Base-by-base conservation (phyloP, 202 grass and related monocot species). In the Zizania palustris region DNA sequence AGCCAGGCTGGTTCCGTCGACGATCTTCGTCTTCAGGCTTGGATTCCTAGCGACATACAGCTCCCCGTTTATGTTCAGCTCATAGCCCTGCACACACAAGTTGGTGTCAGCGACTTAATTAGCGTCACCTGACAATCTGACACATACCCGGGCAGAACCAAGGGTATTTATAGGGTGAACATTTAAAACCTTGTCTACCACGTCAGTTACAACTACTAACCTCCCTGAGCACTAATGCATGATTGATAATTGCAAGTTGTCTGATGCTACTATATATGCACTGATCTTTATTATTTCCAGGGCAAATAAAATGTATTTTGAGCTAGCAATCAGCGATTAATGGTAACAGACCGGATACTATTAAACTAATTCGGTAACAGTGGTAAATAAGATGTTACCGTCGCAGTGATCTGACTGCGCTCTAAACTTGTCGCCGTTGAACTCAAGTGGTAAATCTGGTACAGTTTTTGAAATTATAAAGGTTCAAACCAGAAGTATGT, bases 1-100 rank as follows among this genome's bases (percentile, higher is more conserved):
- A 14, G 81, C 93, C 45, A 93, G 39, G 86, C 93, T 88, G 0
- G 86, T 91, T 2, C 93, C 93, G 39, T 97, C 93, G 0, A 97
- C 90, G 51, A 97, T 76, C 74, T 62, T 93, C 5, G 74, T 90
- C 42, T 65, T 93, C 4, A 93, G 69, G 15, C 6, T 68, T 0
- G 90, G 81, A 7, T 97, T 97, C 60, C 84, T 81, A 39, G 82
- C 85, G 13, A 91, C 40, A 60, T 97, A 93, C 1, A 85, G 62
- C 74, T 91, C 86, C 5, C 93, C 93, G 46, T 85, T 81, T 18
- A 67, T 39, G 59, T 97, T 93, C 86, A 97, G 3, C 6, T 93
- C 78, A 18, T 69, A 74, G 7, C 64, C 75, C 93, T 97, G 80
- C 63, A 55, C 18, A 41, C 14, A 38, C 2, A 59, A 65, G 56